Percentiles rank a stretch among this genome's conserved stretches.
phyloP scores from a whole-genome alignment of 2,329 filamentous ascomycete species.

The Achaetomium macrosporum region DNA sequence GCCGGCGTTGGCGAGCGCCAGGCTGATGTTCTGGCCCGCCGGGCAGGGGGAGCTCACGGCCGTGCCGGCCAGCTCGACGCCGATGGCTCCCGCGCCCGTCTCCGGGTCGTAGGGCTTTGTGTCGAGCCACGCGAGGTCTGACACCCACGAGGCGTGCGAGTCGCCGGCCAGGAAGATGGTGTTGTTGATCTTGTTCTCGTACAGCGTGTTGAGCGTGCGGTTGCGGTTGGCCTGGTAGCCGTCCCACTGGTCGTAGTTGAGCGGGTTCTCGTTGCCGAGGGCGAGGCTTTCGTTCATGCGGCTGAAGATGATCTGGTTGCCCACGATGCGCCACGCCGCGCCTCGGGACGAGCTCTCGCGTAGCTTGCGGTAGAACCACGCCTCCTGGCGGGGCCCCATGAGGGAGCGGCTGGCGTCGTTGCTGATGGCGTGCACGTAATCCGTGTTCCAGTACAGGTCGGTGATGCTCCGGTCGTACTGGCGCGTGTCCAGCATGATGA shows the following conservation, averaged over 20 bases:
- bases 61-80: conserved; percentile 60
- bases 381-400: conserved; percentile 68
- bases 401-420: conserved; percentile 47
- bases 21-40: conserved; percentile 52
- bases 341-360: conserved; percentile 55
- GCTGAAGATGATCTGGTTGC: conserved; percentile 63
- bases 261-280: conserved; percentile 29
- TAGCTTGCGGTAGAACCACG: conserved; percentile 64
- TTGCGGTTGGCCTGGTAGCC: conserved; percentile 67
- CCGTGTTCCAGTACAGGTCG: conserved; percentile 50
- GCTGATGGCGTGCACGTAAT: too few species aligned
- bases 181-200: conserved; percentile 63
- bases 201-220: conserved; percentile 50
- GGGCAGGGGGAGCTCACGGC: conserved; percentile 58
- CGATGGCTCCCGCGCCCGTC: conserved; percentile 51
- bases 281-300: conserved; percentile 24
- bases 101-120: conserved; percentile 45
- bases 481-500: conserved; percentile 64
- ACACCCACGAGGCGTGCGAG: conserved; percentile 59
- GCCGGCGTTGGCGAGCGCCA: conserved; percentile 44
- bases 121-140: conserved; percentile 54
- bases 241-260: conserved; percentile 37
- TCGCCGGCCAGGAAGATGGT: conserved; percentile 70
- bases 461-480: conserved; percentile 52
- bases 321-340: conserved; percentile 64